These are phyloP conservation scores for Aspergillus quadrilineatus DNA, from an alignment of 2,329 filamentous ascomycete genomes.

Conservation along the genomic window DNA sequence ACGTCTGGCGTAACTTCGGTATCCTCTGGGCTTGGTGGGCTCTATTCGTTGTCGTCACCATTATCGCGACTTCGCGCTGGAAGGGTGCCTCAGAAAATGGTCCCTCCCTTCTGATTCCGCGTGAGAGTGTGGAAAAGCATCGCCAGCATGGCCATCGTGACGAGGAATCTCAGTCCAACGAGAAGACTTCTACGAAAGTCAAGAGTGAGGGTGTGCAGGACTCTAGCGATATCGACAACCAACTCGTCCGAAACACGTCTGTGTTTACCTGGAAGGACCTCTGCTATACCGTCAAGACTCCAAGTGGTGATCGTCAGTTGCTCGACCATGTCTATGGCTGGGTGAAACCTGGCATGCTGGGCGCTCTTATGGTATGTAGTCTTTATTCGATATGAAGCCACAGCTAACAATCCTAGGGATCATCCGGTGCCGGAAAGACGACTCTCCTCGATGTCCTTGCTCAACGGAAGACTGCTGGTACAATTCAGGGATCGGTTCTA, in stretches of 20 bases:
- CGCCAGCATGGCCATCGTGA: conserved; percentile 39
- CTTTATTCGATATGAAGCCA: background rate
- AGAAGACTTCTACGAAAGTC: conserved; percentile 23
- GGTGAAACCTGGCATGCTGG: conserved; percentile 73
- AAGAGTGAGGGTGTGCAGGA: conserved; percentile 20
- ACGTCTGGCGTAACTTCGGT: conserved; percentile 62
- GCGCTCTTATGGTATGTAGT: conserved; percentile 61
- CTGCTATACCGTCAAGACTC: conserved; percentile 65
- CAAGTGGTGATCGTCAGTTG: conserved; percentile 54
- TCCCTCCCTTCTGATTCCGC: conserved; percentile 60
- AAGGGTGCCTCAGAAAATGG: conserved; percentile 53
- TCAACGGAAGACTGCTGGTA: conserved; percentile 65
- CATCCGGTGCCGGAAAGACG: conserved; percentile 72
- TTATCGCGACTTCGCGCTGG: conserved; percentile 60
- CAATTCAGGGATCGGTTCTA: conserved; percentile 63
- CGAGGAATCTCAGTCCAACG: conserved; percentile 49
- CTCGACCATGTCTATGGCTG: conserved; percentile 71
- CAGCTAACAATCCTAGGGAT: conserved; percentile 47
- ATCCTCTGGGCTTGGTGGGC: conserved; percentile 65
- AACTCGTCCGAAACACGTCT: conserved; percentile 62
- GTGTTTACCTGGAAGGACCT: conserved; percentile 75
- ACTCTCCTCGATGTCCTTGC: conserved; percentile 74
- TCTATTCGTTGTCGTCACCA: conserved; percentile 59
- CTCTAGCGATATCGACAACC: conserved; percentile 32
- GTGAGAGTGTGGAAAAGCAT: conserved; percentile 53